Evolutionary conservation across 2,329 filamentous ascomycete genomes (phyloP).

Genomic region (Annulohypoxylon truncatum): DNA sequence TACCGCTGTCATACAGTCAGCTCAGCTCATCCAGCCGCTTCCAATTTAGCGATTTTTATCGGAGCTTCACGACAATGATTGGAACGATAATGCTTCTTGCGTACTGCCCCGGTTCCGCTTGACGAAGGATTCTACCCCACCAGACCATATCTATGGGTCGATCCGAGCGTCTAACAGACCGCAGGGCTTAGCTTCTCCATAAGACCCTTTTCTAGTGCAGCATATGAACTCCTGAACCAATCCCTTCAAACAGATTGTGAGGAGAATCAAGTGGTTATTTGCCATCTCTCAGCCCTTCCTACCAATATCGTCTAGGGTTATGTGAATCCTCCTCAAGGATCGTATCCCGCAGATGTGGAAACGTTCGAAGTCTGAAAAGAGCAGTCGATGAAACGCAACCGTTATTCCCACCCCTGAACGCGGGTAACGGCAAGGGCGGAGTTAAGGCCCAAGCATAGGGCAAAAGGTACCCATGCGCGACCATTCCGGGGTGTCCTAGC

Average conservation of each 20-base stretch:
- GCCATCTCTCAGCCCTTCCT: conserved; percentile 9
- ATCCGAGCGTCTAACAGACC: neutral
- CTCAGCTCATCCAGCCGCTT: conserved; percentile 13
- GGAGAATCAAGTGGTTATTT: neutral
- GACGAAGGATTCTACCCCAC: conserved; percentile 27
- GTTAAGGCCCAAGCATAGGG: conserved; percentile 1
- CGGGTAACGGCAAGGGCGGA: conserved; percentile 11
- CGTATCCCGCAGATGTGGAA: conserved; percentile 18
- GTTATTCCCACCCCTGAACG: conserved; percentile 14
- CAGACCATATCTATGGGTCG: conserved; percentile 27
- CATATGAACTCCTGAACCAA: neutral
- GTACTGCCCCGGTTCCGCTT: conserved; percentile 6
- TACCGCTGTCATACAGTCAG: conserved; percentile 7
- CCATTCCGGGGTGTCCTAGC: neutral
- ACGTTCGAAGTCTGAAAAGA: conserved; percentile 13
- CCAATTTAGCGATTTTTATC: neutral
- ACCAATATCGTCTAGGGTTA: neutral
- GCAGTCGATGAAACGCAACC: conserved; percentile 24
- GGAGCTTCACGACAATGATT: conserved; percentile 22
- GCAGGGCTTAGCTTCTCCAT: neutral
- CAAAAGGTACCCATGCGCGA: neutral
- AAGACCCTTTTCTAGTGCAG: neutral
- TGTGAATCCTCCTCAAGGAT: conserved; percentile 11
- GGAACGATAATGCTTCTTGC: conserved; percentile 18
- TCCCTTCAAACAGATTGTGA: neutral